These are phyloP conservation scores for Yamadazyma olivae DNA, from an alignment of 805 yeast species.

Conservation along the genomic window DNA sequence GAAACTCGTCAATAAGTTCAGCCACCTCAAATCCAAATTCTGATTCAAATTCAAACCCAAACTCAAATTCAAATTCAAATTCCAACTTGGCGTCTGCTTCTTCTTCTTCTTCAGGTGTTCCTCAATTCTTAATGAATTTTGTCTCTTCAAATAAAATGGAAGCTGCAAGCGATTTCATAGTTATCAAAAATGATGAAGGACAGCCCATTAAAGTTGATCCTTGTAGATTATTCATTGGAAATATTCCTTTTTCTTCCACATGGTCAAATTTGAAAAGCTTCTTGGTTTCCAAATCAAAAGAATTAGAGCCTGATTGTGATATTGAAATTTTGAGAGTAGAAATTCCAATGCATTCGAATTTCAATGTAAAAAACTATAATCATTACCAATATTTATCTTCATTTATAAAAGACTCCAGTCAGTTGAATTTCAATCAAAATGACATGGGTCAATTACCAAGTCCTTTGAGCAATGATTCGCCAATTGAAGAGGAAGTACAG, in stretches of 20 bases:
- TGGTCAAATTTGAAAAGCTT: constrained; percentile 32
- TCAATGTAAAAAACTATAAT: background rate
- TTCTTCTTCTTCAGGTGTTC: constrained; percentile 14
- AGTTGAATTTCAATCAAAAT: constrained; percentile 1
- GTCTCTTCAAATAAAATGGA: constrained; percentile 8
- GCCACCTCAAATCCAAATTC: constrained; percentile 3
- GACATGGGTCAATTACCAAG: constrained; percentile 5
- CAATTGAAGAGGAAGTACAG: background rate
- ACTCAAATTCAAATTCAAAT: background rate
- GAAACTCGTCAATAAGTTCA: background rate
- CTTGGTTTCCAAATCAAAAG: constrained; percentile 20
- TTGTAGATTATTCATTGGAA: constrained; percentile 51
- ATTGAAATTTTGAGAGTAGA: constrained; percentile 34
- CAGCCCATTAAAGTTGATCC: constrained; percentile 36
- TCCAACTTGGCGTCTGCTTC: background rate
- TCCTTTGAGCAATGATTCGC: too few relatives aligned
- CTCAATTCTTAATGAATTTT: constrained; percentile 26
- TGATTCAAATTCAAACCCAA: constrained; percentile 1
- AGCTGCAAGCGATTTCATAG: constrained; percentile 13
- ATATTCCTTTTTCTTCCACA: constrained; percentile 48
- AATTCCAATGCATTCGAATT: constrained; percentile 34
- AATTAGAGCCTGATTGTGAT: constrained; percentile 23
- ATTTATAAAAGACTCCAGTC: background rate
- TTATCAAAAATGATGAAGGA: constrained; percentile 22
- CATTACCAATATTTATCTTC: background rate